These are phyloP conservation scores for Trypanosoma caninum DNA, from an alignment of 208 protist genomes.

Conservation along the genomic window DNA sequence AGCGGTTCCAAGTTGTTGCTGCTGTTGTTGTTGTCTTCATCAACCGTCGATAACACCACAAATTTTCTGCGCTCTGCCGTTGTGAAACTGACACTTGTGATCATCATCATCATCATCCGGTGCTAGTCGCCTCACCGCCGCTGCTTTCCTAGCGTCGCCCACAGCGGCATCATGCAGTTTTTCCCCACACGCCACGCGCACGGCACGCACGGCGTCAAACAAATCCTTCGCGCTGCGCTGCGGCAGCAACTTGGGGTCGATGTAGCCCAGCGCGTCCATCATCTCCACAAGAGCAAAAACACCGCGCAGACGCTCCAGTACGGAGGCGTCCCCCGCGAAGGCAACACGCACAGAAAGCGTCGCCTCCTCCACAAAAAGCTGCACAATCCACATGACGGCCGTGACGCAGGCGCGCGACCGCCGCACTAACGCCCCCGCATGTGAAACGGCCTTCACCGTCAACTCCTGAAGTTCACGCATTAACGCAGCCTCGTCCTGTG, in stretches of 20 bases:
- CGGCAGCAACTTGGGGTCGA: conserved; percentile 42
- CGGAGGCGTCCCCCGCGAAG: background rate
- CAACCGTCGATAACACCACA: no score
- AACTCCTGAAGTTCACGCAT: conserved; percentile 31
- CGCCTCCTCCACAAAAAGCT: conserved; percentile 49
- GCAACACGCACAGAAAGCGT: conserved; percentile 48
- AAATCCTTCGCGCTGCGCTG: conserved; percentile 38
- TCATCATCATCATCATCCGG: background rate
- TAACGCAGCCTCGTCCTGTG: conserved; percentile 53
- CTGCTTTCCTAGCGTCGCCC: conserved; percentile 19
- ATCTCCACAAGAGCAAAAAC: conserved; percentile 56
- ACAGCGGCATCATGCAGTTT: conserved; percentile 43
- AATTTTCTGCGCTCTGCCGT: background rate
- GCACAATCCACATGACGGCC: conserved; percentile 44
- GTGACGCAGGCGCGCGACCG: conserved; percentile 41
- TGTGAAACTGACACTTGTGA: background rate
- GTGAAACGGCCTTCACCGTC: conserved; percentile 31
- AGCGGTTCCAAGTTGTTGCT: no score
- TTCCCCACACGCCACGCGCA: conserved; percentile 58
- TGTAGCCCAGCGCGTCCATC: conserved; percentile 54
- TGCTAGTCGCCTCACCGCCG: background rate
- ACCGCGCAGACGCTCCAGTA: conserved; percentile 31
- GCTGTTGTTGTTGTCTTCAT: no score
- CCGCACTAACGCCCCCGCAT: conserved; percentile 50
- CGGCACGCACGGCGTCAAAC: conserved; percentile 49